These are phyloP conservation scores for Aspergillus quadrilineatus DNA, from an alignment of 2,329 filamentous ascomycete species.

Conservation along the genomic window DNA sequence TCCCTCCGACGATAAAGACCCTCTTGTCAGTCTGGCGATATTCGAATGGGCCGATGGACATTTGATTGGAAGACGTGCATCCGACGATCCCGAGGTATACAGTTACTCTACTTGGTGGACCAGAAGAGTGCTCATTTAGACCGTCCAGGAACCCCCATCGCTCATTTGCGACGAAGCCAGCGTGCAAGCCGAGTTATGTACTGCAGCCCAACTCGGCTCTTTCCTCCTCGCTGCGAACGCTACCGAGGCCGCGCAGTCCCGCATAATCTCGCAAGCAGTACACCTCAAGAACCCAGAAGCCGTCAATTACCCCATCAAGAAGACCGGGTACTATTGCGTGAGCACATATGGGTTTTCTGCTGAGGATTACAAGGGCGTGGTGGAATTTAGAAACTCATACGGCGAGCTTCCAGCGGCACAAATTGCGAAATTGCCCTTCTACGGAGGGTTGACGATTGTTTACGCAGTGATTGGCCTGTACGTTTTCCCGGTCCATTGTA, in stretches of 20 bases:
- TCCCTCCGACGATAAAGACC: conserved; percentile 63
- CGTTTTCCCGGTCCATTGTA: conserved; percentile 26
- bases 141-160: conserved; percentile 54
- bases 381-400: conserved; percentile 93
- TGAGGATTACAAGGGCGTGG: conserved; percentile 71
- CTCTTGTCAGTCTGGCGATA: conserved; percentile 78
- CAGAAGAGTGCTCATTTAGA: not conserved
- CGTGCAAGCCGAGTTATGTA: conserved; percentile 70
- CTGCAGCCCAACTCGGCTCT: conserved; percentile 72
- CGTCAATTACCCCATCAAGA: conserved; percentile 79
- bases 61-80: conserved; percentile 69
- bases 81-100: conserved; percentile 56
- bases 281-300: conserved; percentile 71
- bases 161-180: conserved; percentile 71
- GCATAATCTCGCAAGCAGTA: conserved; percentile 76
- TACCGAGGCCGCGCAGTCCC: conserved; percentile 65
- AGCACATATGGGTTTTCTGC: conserved; percentile 70
- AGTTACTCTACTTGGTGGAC: not conserved
- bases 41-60: conserved; percentile 91
- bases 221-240: conserved; percentile 81
- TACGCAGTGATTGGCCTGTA: conserved; percentile 81
- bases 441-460: conserved; percentile 87
- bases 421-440: conserved; percentile 96
- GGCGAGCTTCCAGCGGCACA: conserved; percentile 93
- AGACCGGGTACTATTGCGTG: conserved; percentile 96